Percentiles rank a stretch among this genome's conserved stretches.
Evolutionary conservation across 179 eudicot genomes (phyloP).

Genomic region (Gypsophila paniculata): DNA sequence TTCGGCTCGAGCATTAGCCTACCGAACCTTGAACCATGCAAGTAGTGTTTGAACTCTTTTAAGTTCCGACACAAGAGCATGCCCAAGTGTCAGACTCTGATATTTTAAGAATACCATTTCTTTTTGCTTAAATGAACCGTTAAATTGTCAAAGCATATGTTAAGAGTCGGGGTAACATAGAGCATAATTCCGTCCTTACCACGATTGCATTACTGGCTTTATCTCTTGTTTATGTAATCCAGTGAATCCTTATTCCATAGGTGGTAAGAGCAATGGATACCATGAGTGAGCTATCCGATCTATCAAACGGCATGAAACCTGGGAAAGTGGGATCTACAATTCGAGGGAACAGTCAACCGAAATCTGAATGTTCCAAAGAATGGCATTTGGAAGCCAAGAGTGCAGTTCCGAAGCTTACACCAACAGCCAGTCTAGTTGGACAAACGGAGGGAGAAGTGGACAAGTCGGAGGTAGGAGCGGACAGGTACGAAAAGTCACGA

Average conservation of each 20-base stretch:
- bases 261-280: conserved; percentile 84
- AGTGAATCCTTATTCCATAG: conserved; percentile 27
- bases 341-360: conserved; percentile 87
- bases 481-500: conserved; percentile 10
- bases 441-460: conserved; percentile 37
- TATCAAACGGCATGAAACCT: conserved; percentile 78
- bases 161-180: too few species aligned
- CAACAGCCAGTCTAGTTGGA: conserved; percentile 48
- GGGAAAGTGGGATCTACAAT: conserved; percentile 71
- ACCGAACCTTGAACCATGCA: too few species aligned
- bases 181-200: not conserved
- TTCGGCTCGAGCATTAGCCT: too few species aligned
- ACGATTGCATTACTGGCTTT: not conserved
- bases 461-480: conserved; percentile 22
- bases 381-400: conserved; percentile 95
- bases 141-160: too few species aligned
- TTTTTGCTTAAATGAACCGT: too few species aligned
- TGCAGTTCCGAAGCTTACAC: conserved; percentile 44
- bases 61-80: too few species aligned
- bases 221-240: not conserved
- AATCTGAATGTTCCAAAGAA: conserved; percentile 76
- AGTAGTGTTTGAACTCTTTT: too few species aligned
- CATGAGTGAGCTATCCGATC: conserved; percentile 52
- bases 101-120: too few species aligned
- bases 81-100: too few species aligned